phyloP scores from a whole-genome alignment of 208 protist species.

The Leishmania aethiopica region DNA sequence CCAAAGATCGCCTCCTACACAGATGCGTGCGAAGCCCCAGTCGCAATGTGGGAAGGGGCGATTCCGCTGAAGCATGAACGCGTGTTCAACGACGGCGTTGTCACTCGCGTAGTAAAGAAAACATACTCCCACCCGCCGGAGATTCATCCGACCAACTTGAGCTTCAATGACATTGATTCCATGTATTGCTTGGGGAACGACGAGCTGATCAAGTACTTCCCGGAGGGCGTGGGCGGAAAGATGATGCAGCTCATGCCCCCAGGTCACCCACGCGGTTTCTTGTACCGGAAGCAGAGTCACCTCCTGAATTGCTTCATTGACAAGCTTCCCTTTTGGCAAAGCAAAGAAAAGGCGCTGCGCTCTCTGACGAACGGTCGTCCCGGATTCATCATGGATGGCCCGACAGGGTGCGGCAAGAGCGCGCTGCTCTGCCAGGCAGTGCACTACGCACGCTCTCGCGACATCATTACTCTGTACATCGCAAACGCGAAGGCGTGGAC shows the following conservation, averaged over 20 bases:
- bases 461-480: constrained; percentile 83
- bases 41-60: constrained; percentile 84
- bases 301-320: constrained; percentile 90
- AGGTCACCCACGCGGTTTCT: constrained; percentile 87
- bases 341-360: constrained; percentile 59
- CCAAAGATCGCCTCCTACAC: constrained; percentile 76
- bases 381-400: constrained; percentile 90
- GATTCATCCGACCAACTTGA: constrained; percentile 53
- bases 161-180: constrained; percentile 87
- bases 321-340: constrained; percentile 84
- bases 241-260: constrained; percentile 93
- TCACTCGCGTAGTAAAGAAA: constrained; percentile 61
- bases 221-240: constrained; percentile 88
- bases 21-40: constrained; percentile 87
- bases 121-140: constrained; percentile 84
- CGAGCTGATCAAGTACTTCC: constrained; percentile 83
- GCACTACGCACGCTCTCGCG: constrained; percentile 79
- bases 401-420: constrained; percentile 87
- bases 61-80: constrained; percentile 80
- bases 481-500: constrained; percentile 89
- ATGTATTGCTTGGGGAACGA: constrained; percentile 93
- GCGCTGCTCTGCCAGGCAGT: constrained; percentile 90
- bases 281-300: constrained; percentile 91
- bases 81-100: constrained; percentile 51
- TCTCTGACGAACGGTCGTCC: constrained; percentile 67